A percentile compares a stretch with the other conserved stretches of the same genome.
These are phyloP conservation scores for Epithele typhae DNA, from an alignment of 768 basidiomycete genomes.

Conservation along the genomic window DNA sequence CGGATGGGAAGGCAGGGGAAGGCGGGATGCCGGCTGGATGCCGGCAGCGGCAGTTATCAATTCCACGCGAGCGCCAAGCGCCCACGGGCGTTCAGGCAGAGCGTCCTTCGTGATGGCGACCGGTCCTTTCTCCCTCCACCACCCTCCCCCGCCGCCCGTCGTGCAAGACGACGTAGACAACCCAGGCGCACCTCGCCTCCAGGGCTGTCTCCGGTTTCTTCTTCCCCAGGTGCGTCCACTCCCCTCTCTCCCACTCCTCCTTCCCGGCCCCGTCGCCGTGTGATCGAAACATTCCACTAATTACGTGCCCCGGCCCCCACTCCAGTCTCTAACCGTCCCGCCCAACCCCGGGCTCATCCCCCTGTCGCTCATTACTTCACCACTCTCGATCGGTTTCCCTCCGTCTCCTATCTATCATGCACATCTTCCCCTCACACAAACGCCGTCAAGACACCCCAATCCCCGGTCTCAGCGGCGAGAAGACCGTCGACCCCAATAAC, in stretches of 20 bases:
- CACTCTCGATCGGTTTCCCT: slow-evolving; percentile 5
- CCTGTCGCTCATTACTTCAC: slow-evolving; percentile 18
- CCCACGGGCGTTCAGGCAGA: neutral
- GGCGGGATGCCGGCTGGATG: slow-evolving; percentile 1
- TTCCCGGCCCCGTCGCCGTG: neutral
- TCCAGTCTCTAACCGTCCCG: slow-evolving; percentile 12
- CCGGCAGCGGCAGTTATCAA: slow-evolving; percentile 15
- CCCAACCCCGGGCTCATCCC: slow-evolving; percentile 8
- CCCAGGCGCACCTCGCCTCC: slow-evolving; percentile 4
- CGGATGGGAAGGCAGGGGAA: neutral
- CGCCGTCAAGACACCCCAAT: slow-evolving; percentile 3
- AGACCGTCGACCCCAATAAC: neutral
- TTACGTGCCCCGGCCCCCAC: slow-evolving; percentile 8
- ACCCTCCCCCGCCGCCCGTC: slow-evolving; percentile 4
- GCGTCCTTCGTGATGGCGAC: neutral
- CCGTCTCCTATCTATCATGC: slow-evolving; percentile 11
- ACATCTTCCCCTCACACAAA: slow-evolving; percentile 7
- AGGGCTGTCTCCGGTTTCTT: slow-evolving; percentile 4
- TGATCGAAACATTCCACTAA: neutral
- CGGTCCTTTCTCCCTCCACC: neutral
- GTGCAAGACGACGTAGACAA: slow-evolving; percentile 13
- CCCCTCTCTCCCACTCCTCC: neutral
- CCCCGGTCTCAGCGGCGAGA: neutral
- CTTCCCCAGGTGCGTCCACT: neutral
- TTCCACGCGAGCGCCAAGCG: slow-evolving; percentile 5